Percentiles rank a stretch among this genome's conserved stretches.
Evolutionary conservation across 2,329 filamentous ascomycete genomes (phyloP).

Genomic region (Claviceps sp.): DNA sequence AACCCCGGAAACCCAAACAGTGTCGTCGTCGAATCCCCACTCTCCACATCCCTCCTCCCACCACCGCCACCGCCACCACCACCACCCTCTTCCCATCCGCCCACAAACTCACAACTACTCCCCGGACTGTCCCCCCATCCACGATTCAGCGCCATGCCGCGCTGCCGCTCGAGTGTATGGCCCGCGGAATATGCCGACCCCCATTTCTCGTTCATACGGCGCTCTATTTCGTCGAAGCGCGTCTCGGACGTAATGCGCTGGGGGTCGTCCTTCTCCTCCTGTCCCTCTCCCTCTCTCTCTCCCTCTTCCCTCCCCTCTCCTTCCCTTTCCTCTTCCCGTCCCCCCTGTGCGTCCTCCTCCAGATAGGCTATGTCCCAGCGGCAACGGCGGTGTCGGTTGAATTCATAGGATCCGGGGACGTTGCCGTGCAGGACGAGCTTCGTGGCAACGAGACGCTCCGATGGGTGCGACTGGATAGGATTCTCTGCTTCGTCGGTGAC

Average conservation of each 20-base stretch:
- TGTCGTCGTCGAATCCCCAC: constrained; percentile 56
- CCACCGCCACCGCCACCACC: constrained; percentile 25
- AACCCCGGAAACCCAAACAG: constrained; percentile 88
- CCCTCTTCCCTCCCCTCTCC: not conserved
- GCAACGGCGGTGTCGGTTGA: constrained; percentile 84
- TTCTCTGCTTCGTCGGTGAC: constrained; percentile 12
- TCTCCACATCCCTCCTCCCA: constrained; percentile 38
- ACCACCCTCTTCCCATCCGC: constrained; percentile 70
- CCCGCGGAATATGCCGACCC: constrained; percentile 47
- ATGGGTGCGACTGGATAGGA: constrained; percentile 26
- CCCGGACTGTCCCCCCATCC: constrained; percentile 87
- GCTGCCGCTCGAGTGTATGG: constrained; percentile 37
- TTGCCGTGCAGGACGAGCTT: constrained; percentile 94
- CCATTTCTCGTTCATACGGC: constrained; percentile 56
- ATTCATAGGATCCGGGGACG: constrained; percentile 88
- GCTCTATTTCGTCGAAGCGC: constrained; percentile 59
- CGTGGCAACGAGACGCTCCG: constrained; percentile 66
- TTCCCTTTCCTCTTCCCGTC: not conserved
- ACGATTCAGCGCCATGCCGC: constrained; percentile 79
- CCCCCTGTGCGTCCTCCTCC: not conserved
- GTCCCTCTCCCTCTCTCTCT: not conserved
- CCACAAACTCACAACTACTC: constrained; percentile 74
- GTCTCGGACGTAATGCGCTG: constrained; percentile 59
- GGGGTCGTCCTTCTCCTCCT: constrained; percentile 20
- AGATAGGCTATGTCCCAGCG: constrained; percentile 67